Conservation (phyloP, 352 stramenopile genomes). For the Phytopythium mirpurense region DNA sequence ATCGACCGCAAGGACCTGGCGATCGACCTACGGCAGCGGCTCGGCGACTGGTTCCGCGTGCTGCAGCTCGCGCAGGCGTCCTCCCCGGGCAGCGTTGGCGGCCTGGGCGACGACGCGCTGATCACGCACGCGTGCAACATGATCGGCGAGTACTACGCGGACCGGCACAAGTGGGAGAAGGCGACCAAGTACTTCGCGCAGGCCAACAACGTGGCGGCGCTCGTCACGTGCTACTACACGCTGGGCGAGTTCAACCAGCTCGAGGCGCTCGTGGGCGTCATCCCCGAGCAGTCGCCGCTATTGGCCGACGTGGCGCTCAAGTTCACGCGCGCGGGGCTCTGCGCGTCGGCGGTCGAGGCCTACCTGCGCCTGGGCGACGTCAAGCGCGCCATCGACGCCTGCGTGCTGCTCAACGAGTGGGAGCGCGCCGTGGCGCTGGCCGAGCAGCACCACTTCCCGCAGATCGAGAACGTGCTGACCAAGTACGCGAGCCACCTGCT, state of each 20-base stretch:
- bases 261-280: conserved; percentile 73
- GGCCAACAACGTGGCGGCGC: conserved; percentile 62
- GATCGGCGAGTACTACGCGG: conserved; percentile 90
- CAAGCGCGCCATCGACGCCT: conserved; percentile 91
- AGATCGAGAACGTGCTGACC: conserved; percentile 91
- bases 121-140: conserved; percentile 81
- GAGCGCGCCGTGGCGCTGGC: conserved; percentile 86
- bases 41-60: conserved; percentile 93
- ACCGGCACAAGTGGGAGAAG: conserved; percentile 90
- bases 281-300: conserved; percentile 77
- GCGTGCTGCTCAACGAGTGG: conserved; percentile 92
- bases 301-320: conserved; percentile 84
- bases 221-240: conserved; percentile 89
- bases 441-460: conserved; percentile 89
- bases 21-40: conserved; percentile 84
- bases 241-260: conserved; percentile 88
- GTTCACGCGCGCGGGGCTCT: conserved; percentile 86
- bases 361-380: conserved; percentile 88
- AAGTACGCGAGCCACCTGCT: conserved; percentile 89
- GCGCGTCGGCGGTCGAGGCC: conserved; percentile 74
- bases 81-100: neutral
- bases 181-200: conserved; percentile 91
- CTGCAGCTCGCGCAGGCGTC: conserved; percentile 72
- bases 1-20: conserved; percentile 94
- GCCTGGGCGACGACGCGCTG: conserved; percentile 71